These are phyloP conservation scores for Clathrus columnatus DNA, from an alignment of 768 basidiomycete species.

Conservation along the genomic window DNA sequence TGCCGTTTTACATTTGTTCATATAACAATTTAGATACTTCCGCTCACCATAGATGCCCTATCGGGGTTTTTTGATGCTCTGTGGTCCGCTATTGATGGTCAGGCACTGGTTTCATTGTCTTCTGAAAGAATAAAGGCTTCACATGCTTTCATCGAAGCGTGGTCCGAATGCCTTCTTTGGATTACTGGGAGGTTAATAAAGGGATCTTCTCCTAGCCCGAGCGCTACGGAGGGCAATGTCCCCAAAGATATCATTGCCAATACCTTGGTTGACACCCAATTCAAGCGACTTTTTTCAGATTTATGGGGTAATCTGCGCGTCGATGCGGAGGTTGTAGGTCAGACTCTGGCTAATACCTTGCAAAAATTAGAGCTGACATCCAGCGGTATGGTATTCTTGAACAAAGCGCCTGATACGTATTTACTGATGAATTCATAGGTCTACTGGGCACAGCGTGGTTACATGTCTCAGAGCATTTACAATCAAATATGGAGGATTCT, in stretches of 20 bases:
- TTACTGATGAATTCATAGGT: conserved; percentile 19
- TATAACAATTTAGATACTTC: neutral
- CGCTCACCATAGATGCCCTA: conserved; percentile 23
- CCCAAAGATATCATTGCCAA: conserved; percentile 8
- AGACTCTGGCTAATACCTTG: conserved; percentile 36
- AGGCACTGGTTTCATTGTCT: conserved; percentile 47
- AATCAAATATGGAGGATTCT: neutral
- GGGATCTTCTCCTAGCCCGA: neutral
- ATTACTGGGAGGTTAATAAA: conserved; percentile 1
- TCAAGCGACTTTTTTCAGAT: conserved; percentile 41
- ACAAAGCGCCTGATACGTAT: neutral
- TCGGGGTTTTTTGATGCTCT: conserved; percentile 60
- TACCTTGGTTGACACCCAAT: conserved; percentile 36
- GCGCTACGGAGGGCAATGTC: neutral
- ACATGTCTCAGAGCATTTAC: neutral
- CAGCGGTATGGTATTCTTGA: conserved; percentile 17
- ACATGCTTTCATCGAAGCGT: conserved; percentile 57
- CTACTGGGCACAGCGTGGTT: conserved; percentile 39
- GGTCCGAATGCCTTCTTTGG: conserved; percentile 64
- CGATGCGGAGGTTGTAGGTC: conserved; percentile 34
- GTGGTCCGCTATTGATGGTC: conserved; percentile 73
- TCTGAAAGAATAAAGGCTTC: conserved; percentile 31
- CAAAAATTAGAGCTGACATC: conserved; percentile 18
- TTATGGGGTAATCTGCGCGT: conserved; percentile 38
- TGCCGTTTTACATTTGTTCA: conserved; percentile 18